phyloP scores from a whole-genome alignment of 495 filamentous ascomycete genomes.

The Tuber melanosporum region DNA sequence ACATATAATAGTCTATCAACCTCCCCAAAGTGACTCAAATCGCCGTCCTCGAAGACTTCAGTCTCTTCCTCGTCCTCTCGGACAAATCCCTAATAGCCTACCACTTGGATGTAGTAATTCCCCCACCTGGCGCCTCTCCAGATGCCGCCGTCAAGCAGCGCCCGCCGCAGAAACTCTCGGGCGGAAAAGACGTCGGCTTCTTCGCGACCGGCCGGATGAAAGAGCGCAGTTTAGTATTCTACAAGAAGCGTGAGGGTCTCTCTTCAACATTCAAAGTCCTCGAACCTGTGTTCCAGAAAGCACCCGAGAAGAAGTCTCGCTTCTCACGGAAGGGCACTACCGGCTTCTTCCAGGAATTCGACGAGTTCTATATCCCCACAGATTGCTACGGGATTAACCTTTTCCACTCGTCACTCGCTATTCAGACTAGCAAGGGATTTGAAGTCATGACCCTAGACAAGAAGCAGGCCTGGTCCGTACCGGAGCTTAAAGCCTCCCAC shows the following conservation, averaged over 20 bases:
- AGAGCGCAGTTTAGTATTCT: slow-evolving; percentile 85
- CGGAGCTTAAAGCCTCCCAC: slow-evolving; percentile 68
- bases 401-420: slow-evolving; percentile 85
- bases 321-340: slow-evolving; percentile 65
- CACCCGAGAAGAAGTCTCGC: slow-evolving; percentile 65
- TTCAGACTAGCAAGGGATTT: slow-evolving; percentile 80
- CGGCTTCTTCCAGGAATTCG: slow-evolving; percentile 95
- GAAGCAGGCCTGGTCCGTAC: slow-evolving; percentile 84
- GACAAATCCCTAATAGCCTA: slow-evolving; percentile 91
- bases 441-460: slow-evolving; percentile 95
- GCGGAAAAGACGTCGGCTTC: slow-evolving; percentile 83
- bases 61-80: slow-evolving; percentile 77
- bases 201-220: slow-evolving; percentile 96
- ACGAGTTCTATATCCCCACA: slow-evolving; percentile 97
- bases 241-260: slow-evolving; percentile 89
- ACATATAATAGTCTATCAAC: slow-evolving; percentile 57
- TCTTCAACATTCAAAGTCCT: slow-evolving; percentile 93
- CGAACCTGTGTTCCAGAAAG: slow-evolving; percentile 88
- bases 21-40: slow-evolving; percentile 79
- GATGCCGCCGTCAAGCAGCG: slow-evolving; percentile 48
- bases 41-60: slow-evolving; percentile 91
- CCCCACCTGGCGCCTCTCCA: slow-evolving; percentile 44
- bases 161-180: slow-evolving; percentile 86
- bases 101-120: slow-evolving; percentile 82
- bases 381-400: slow-evolving; percentile 93